phyloP scores from a whole-genome alignment of 1,139 yeast species.

The Blastobotrys capitulatus region DNA sequence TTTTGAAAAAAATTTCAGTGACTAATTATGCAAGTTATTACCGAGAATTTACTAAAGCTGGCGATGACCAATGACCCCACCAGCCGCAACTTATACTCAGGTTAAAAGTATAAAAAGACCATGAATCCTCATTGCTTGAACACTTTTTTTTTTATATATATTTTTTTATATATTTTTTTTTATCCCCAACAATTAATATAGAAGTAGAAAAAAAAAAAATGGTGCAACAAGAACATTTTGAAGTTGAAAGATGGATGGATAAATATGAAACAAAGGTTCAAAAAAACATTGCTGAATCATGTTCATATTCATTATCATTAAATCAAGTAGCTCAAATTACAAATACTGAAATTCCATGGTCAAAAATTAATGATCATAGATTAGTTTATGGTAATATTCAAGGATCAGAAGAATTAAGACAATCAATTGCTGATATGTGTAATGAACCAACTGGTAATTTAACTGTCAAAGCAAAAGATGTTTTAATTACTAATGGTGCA shows the following conservation, averaged over 20 bases:
- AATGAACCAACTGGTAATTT: constrained; percentile 27
- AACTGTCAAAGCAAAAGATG: constrained; percentile 31
- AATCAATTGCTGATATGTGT: constrained; percentile 37
- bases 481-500: constrained; percentile 52
- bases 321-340: constrained; percentile 37
- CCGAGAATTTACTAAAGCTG: no score
- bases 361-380: constrained; percentile 24
- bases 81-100: background rate
- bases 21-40: no score
- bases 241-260: constrained; percentile 58
- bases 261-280: constrained; percentile 40
- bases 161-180: no score
- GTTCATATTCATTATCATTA: constrained; percentile 44
- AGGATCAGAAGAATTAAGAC: constrained; percentile 42
- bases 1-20: no score
- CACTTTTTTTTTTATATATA: no score
- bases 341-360: constrained; percentile 27
- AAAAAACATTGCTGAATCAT: constrained; percentile 51
- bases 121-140: no score
- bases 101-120: background rate
- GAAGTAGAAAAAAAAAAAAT: constrained; percentile 11
- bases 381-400: constrained; percentile 46
- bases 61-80: no score
- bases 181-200: background rate
- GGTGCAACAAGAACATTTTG: constrained; percentile 36